Evolutionary conservation across 257 asterid genomes (phyloP).

Genomic region (Rubia yunnanensis): DNA sequence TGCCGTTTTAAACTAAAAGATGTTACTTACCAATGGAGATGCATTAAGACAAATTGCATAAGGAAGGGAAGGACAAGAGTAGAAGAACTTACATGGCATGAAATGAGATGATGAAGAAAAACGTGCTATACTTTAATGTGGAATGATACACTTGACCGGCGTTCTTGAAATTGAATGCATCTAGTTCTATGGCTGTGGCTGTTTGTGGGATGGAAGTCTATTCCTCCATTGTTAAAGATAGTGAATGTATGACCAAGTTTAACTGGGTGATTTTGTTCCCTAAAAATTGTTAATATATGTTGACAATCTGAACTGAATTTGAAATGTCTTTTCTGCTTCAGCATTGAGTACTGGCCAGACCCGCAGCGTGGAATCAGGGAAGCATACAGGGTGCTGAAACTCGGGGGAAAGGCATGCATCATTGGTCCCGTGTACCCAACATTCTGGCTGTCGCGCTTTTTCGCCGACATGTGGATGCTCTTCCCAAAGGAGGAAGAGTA

Average conservation of each 20-base stretch:
- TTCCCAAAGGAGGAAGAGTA: slow-evolving; percentile 98
- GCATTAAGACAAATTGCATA: background rate
- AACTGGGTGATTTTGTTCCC: background rate
- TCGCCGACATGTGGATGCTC: slow-evolving; percentile 98
- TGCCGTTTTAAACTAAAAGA: background rate
- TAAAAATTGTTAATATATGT: background rate
- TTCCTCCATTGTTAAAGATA: too few relatives aligned
- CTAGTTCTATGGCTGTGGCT: background rate
- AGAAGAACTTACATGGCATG: too few relatives aligned
- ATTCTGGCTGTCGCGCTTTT: slow-evolving; percentile 83
- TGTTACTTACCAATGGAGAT: background rate
- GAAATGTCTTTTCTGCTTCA: slow-evolving; percentile 11
- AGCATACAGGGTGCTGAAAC: slow-evolving; percentile 85
- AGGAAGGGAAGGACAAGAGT: background rate
- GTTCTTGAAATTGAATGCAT: background rate
- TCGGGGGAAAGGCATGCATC: slow-evolving; percentile 84
- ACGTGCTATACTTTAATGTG: background rate
- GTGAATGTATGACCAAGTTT: background rate
- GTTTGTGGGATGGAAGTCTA: background rate
- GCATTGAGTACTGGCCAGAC: slow-evolving; percentile 99
- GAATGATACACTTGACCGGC: background rate
- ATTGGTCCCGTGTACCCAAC: slow-evolving; percentile 96
- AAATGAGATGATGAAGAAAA: background rate
- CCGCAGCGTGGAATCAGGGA: slow-evolving; percentile 95
- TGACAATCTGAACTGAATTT: too few relatives aligned